phyloP scores from a whole-genome alignment of 2,329 filamentous ascomycete genomes.

The Aureobasidium namibiae region DNA sequence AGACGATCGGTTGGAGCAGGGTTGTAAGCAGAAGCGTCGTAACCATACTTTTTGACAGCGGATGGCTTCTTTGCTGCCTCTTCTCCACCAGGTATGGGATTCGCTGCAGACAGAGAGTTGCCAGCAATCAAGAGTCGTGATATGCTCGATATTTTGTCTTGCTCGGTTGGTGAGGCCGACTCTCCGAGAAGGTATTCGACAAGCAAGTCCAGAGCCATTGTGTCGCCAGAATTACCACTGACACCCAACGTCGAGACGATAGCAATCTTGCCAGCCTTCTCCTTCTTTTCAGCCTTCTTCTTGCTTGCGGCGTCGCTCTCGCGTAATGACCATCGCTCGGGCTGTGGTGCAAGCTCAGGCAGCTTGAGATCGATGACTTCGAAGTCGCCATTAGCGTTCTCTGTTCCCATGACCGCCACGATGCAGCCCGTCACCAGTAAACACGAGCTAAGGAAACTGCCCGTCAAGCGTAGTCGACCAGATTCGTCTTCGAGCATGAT shows the following conservation, averaged over 20 bases:
- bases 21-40: constrained; percentile 85
- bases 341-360: constrained; percentile 76
- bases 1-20: constrained; percentile 73
- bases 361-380: constrained; percentile 86
- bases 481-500: constrained; percentile 95
- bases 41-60: constrained; percentile 80
- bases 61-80: constrained; percentile 32
- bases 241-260: constrained; percentile 85
- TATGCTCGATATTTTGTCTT: constrained; percentile 57
- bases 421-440: constrained; percentile 88
- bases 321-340: constrained; percentile 66
- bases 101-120: constrained; percentile 61
- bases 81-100: constrained; percentile 39
- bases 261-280: constrained; percentile 62
- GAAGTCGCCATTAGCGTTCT: constrained; percentile 85
- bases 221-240: constrained; percentile 66
- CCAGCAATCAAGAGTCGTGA: constrained; percentile 84
- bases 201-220: constrained; percentile 67
- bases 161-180: constrained; percentile 52
- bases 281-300: constrained; percentile 30
- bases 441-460: constrained; percentile 56
- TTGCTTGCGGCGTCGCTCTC: constrained; percentile 34
- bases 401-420: constrained; percentile 87
- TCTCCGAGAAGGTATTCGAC: constrained; percentile 86
- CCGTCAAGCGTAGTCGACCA: constrained; percentile 72